phyloP scores from a whole-genome alignment of 2,329 filamentous ascomycete genomes.

The Periconia sp. region DNA sequence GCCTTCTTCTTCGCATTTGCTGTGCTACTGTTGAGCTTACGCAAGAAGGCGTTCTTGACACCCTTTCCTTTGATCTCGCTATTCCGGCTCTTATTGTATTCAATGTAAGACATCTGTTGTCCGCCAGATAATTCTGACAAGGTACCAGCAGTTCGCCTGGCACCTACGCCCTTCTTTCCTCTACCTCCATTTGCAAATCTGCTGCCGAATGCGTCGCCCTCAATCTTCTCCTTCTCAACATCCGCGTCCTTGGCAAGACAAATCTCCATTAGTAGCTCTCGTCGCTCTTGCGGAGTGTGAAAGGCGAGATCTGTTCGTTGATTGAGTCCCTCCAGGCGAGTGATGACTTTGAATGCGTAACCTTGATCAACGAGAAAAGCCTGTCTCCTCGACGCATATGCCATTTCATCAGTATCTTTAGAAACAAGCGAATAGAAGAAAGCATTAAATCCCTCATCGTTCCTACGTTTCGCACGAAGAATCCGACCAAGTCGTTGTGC shows the following conservation, averaged over 20 bases:
- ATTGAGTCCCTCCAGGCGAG: slow-evolving; percentile 88
- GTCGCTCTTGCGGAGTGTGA: slow-evolving; percentile 73
- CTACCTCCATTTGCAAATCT: slow-evolving; percentile 46
- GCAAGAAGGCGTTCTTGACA: slow-evolving; percentile 48
- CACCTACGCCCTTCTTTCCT: slow-evolving; percentile 56
- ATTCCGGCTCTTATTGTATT: slow-evolving; percentile 51
- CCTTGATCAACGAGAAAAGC: slow-evolving; percentile 97
- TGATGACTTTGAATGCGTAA: slow-evolving; percentile 99
- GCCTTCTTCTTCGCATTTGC: slow-evolving; percentile 12
- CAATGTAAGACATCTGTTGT: slow-evolving; percentile 87
- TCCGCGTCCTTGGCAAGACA: slow-evolving; percentile 79
- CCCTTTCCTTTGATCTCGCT: slow-evolving; percentile 48
- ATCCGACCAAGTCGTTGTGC: slow-evolving; percentile 92
- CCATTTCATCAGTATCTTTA: slow-evolving; percentile 98
- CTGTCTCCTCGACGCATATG: slow-evolving; percentile 93
- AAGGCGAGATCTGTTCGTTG: slow-evolving; percentile 80
- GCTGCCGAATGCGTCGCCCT: slow-evolving; percentile 67
- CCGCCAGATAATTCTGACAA: slow-evolving; percentile 86
- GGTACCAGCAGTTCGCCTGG: slow-evolving; percentile 79
- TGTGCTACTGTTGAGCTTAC: slow-evolving; percentile 39
- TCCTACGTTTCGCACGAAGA: slow-evolving; percentile 88
- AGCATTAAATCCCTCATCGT: slow-evolving; percentile 97
- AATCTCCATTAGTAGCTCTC: slow-evolving; percentile 85
- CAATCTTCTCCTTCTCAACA: slow-evolving; percentile 70
- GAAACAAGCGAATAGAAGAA: slow-evolving; percentile 98